Conservation (phyloP, 148 eudicot genomes). For the Chenopodium quinoa region DNA sequence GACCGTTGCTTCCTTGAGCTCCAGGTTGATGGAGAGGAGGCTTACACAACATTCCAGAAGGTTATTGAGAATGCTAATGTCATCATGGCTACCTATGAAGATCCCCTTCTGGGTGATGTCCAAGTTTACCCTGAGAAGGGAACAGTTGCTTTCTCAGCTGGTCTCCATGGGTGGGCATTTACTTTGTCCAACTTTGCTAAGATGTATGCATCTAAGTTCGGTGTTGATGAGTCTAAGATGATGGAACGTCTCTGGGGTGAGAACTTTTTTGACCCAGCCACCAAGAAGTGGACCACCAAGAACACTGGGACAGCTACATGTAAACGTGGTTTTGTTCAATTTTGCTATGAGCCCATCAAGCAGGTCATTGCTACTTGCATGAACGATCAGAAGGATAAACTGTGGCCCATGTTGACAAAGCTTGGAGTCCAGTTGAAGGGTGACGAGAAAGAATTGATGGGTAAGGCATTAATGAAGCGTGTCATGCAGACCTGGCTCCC, state of each 20-base stretch:
- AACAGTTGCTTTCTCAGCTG: slow-evolving; percentile 75
- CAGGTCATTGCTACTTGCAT: slow-evolving; percentile 30
- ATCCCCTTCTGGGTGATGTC: slow-evolving; percentile 29
- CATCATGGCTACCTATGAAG: slow-evolving; percentile 32
- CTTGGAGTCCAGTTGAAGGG: slow-evolving; percentile 39
- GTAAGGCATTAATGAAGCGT: slow-evolving; percentile 47
- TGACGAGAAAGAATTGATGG: slow-evolving; percentile 62
- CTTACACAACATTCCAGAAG: slow-evolving; percentile 38
- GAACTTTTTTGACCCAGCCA: slow-evolving; percentile 39
- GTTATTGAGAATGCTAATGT: slow-evolving; percentile 45
- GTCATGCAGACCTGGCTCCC: slow-evolving; percentile 54
- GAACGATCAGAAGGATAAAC: slow-evolving; percentile 49
- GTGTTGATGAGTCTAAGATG: slow-evolving; percentile 57
- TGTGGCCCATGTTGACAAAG: slow-evolving; percentile 61
- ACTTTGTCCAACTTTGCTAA: slow-evolving; percentile 49
- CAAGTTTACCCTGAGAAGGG: slow-evolving; percentile 54
- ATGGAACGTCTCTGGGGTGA: slow-evolving; percentile 74
- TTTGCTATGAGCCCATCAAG: slow-evolving; percentile 47
- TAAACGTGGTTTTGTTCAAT: slow-evolving; percentile 45
- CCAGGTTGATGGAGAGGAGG: slow-evolving; percentile 45
- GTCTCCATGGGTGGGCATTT: slow-evolving; percentile 71
- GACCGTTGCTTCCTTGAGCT: slow-evolving; percentile 41
- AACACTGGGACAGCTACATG: slow-evolving; percentile 33
- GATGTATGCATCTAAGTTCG: slow-evolving; percentile 43
- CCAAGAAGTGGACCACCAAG: slow-evolving; percentile 42